Conservation (phyloP, 2,329 filamentous ascomycete genomes). For the Aphanocladium album region DNA sequence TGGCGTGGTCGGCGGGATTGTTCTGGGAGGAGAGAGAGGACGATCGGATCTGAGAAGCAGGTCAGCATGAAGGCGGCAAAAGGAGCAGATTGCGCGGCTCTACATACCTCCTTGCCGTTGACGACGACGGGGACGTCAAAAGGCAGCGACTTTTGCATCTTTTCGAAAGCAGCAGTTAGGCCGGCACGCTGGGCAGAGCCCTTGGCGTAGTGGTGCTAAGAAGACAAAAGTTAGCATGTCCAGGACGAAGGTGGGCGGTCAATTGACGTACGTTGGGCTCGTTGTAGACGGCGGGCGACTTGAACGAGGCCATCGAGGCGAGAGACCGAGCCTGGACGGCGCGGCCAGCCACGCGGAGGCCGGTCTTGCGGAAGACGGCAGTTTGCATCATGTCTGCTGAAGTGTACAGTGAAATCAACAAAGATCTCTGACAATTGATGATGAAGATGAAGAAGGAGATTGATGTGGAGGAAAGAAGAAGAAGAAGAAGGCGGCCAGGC, state of each 20-base stretch:
- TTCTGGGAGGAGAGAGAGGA: slow-evolving; percentile 63
- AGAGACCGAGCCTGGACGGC: slow-evolving; percentile 27
- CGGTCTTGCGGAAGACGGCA: slow-evolving; percentile 27
- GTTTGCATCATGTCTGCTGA: slow-evolving; percentile 27
- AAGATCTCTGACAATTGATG: slow-evolving; percentile 16
- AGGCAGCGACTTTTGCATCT: slow-evolving; percentile 62
- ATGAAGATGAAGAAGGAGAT: slow-evolving; percentile 7
- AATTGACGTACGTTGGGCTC: slow-evolving; percentile 79
- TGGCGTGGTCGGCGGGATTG: slow-evolving; percentile 77
- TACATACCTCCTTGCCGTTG: slow-evolving; percentile 69
- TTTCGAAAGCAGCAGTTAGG: slow-evolving; percentile 68
- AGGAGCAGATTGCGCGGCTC: background rate
- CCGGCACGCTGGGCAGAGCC: slow-evolving; percentile 73
- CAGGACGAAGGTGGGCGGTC: background rate
- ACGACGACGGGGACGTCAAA: slow-evolving; percentile 79
- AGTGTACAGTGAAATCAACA: background rate
- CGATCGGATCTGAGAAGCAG: slow-evolving; percentile 54
- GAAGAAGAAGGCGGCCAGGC: background rate
- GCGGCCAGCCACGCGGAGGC: slow-evolving; percentile 26
- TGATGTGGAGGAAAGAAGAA: background rate
- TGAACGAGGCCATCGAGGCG: slow-evolving; percentile 74
- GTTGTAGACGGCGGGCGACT: slow-evolving; percentile 79
- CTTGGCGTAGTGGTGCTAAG: slow-evolving; percentile 84
- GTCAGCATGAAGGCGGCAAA: background rate
- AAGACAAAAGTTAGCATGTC: background rate